These are phyloP conservation scores for Auriscalpium orientale DNA, from an alignment of 768 basidiomycete genomes.

Conservation along the genomic window DNA sequence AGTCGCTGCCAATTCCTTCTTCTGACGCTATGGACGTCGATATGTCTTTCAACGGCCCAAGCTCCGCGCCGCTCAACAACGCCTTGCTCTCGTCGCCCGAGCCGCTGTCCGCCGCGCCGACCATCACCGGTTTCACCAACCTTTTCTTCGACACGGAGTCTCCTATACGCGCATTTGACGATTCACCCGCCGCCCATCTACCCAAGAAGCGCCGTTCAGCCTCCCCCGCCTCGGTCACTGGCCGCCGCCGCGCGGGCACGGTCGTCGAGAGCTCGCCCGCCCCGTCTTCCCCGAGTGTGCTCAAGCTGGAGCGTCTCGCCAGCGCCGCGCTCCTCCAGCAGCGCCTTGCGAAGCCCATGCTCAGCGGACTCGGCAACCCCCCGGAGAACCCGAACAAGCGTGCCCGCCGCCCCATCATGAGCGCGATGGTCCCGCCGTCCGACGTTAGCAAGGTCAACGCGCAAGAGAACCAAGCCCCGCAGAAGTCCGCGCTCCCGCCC, in stretches of 20 bases:
- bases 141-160: conserved; percentile 57
- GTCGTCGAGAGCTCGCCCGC: conserved; percentile 31
- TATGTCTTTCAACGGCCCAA: conserved; percentile 29
- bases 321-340: conserved; percentile 27
- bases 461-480: conserved; percentile 6
- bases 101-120: conserved; percentile 19
- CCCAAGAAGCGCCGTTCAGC: conserved; percentile 26
- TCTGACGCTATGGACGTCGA: conserved; percentile 77
- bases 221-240: conserved; percentile 19
- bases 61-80: conserved; percentile 15
- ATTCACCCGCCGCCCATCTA: conserved; percentile 27
- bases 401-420: conserved; percentile 58
- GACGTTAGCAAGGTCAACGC: conserved; percentile 21
- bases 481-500: conserved; percentile 30
- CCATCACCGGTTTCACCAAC: conserved; percentile 34
- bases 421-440: conserved; percentile 48
- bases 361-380: conserved; percentile 49
- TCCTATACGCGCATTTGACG: conserved; percentile 21
- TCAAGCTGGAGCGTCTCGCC: conserved; percentile 39
- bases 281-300: conserved; percentile 39
- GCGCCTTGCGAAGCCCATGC: conserved; percentile 40
- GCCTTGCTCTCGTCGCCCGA: conserved; percentile 21
- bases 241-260: conserved; percentile 14
- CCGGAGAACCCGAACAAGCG: conserved; percentile 45
- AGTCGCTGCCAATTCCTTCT: conserved; percentile 35